Conservation (phyloP, 768 basidiomycete genomes). For the Lactifluus subvellereus region DNA sequence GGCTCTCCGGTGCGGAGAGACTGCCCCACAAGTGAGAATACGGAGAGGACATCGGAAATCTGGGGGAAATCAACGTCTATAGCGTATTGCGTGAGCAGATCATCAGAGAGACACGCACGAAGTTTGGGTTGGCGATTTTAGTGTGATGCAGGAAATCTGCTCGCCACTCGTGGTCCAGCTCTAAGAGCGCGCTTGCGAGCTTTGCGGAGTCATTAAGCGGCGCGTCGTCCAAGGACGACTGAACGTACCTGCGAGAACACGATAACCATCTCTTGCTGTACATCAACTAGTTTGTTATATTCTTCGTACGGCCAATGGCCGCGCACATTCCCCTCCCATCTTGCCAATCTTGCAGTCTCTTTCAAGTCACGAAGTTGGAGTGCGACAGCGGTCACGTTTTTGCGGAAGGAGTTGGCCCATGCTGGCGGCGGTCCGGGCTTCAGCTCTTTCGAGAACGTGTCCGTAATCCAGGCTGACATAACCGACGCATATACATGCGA, state of each 20-base stretch:
- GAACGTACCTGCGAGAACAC: conserved; percentile 35
- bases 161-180: conserved; percentile 41
- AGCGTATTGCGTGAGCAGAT: neutral
- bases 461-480: conserved; percentile 39
- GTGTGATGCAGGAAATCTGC: conserved; percentile 38
- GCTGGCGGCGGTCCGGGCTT: conserved; percentile 10
- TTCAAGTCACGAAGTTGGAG: conserved; percentile 34
- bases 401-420: conserved; percentile 31
- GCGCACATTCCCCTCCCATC: conserved; percentile 44
- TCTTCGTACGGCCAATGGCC: conserved; percentile 49
- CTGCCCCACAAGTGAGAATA: conserved; percentile 35
- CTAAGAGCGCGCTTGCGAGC: conserved; percentile 39
- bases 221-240: neutral
- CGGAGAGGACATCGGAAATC: conserved; percentile 41
- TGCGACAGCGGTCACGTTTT: conserved; percentile 30
- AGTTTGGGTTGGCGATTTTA: conserved; percentile 49
- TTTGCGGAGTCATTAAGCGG: conserved; percentile 19
- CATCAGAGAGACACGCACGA: conserved; percentile 34
- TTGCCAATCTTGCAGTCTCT: conserved; percentile 34
- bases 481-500: conserved; percentile 40
- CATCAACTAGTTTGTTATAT: conserved; percentile 38
- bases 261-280: conserved; percentile 39
- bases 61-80: conserved; percentile 16
- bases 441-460: conserved; percentile 17
- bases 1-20: conserved; percentile 42